Evolutionary conservation across 2,329 filamentous ascomycete genomes (phyloP), one percentile per base, ranked within the genome.

Genomic region (Cordyceps fumosorosea): DNA sequence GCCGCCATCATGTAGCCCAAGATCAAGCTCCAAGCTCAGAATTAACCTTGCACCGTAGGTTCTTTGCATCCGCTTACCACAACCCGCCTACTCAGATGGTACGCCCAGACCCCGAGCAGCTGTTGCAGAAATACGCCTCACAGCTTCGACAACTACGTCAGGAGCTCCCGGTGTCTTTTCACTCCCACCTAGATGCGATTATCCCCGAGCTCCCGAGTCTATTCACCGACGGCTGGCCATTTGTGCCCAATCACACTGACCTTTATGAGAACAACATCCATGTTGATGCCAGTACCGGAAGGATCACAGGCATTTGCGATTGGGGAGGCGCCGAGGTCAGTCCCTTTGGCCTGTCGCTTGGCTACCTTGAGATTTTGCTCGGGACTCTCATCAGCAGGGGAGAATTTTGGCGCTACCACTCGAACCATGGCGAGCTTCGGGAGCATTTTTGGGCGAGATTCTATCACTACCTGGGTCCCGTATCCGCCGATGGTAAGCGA

Each of bases 231-330:
- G n/a, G n/a, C n/a, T 63, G 58, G 45, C 68, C 69, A 0, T 62
- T 68, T 22, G 66, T 66, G 12, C 50, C 70, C 42, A 67, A 67
- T 14, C 67, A 73, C 56, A 64, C 57, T 48, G 69, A 73, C 58
- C 65, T 74, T 29, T 59, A 64, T 37, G 69, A 71, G 65, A 70
- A 68, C 56, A 73, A 74, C 52, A 67, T 73, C 26, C 70, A 71
- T 18, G 65, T 69, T 14, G 66, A 73, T 34, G 40, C 66, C 3
- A 40, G 34, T 1, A 72, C 66, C 5, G 68, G 69, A 29, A 44
- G 64, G 22, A 68, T 73, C 24, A 71, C 67, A 1, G 69, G 70
- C n/a, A 66, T 73, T 26, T 56, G 72, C 22, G 70, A 74, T 64
- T 74, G 69, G 70, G 26, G 65, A n/a, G 67, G 68, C 20, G 69